These are phyloP conservation scores for Ogataea nitratoaversa DNA, from an alignment of 805 yeast genomes.

Conservation along the genomic window DNA sequence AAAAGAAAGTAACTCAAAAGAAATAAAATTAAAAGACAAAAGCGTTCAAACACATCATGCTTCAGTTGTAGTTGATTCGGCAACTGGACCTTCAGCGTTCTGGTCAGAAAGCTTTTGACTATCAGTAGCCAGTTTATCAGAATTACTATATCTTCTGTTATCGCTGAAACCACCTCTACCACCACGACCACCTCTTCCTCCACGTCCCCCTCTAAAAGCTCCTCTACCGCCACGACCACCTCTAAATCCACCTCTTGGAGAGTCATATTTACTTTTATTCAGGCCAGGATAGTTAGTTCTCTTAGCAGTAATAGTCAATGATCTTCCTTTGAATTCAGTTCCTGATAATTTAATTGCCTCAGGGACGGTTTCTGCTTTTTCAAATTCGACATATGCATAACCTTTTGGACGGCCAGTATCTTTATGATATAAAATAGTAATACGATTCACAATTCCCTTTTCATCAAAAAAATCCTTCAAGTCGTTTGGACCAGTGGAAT, in stretches of 20 bases:
- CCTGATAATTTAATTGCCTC: constrained; percentile 66
- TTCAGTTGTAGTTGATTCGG: background rate
- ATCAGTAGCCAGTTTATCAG: background rate
- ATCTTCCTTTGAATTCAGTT: constrained; percentile 58
- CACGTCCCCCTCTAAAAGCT: constrained; percentile 5
- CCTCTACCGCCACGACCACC: constrained; percentile 11
- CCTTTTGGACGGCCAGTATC: constrained; percentile 80
- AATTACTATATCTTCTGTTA: background rate
- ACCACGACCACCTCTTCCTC: constrained; percentile 1
- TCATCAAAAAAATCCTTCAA: constrained; percentile 65
- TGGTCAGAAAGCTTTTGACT: background rate
- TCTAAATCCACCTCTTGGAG: constrained; percentile 11
- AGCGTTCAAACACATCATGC: background rate
- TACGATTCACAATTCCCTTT: constrained; percentile 72
- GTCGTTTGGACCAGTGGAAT: constrained; percentile 69
- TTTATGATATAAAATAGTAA: constrained; percentile 69
- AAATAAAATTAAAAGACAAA: background rate
- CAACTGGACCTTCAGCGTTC: background rate
- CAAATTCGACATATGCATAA: constrained; percentile 79
- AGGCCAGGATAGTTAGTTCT: constrained; percentile 68
- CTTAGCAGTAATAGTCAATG: constrained; percentile 65
- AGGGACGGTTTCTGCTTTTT: constrained; percentile 54
- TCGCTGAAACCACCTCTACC: background rate
- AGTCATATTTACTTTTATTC: constrained; percentile 31
- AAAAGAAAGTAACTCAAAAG: background rate